These are phyloP conservation scores for Paxillus ammoniavirescens DNA, from an alignment of 768 basidiomycete species.

Conservation along the genomic window DNA sequence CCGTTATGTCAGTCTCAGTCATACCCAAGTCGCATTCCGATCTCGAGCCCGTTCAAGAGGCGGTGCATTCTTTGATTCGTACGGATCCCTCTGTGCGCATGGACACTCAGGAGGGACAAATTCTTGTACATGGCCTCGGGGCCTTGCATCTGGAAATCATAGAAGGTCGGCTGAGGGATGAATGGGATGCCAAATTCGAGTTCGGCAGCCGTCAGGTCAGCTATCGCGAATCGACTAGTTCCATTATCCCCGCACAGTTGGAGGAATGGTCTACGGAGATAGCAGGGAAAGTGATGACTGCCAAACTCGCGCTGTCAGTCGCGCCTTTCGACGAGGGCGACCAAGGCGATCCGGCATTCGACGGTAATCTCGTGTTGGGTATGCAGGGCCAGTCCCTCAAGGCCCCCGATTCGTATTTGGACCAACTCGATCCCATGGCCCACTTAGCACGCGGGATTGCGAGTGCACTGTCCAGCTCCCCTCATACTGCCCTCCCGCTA, in stretches of 20 bases:
- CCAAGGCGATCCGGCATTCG: slow-evolving; percentile 67
- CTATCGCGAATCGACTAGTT: slow-evolving; percentile 62
- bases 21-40: slow-evolving; percentile 81
- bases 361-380: slow-evolving; percentile 72
- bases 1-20: slow-evolving; percentile 83
- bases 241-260: slow-evolving; percentile 26
- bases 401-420: slow-evolving; percentile 47
- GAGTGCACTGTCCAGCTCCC: slow-evolving; percentile 73
- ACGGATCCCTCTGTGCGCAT: slow-evolving; percentile 88
- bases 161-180: slow-evolving; percentile 74
- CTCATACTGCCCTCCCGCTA: slow-evolving; percentile 71
- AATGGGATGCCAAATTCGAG: slow-evolving; percentile 78
- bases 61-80: slow-evolving; percentile 67
- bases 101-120: slow-evolving; percentile 79
- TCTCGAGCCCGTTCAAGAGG: slow-evolving; percentile 72
- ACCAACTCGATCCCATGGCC: slow-evolving; percentile 42
- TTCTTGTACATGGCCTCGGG: slow-evolving; percentile 81
- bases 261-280: slow-evolving; percentile 63
- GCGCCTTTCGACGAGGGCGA: slow-evolving; percentile 55
- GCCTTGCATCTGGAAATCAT: slow-evolving; percentile 88
- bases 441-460: slow-evolving; percentile 68
- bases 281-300: slow-evolving; percentile 51
- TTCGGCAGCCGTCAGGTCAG: slow-evolving; percentile 76
- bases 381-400: slow-evolving; percentile 49
- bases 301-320: slow-evolving; percentile 55